Evolutionary conservation across 768 basidiomycete genomes (phyloP), one percentile per base, ranked within the genome.

Genomic region (Collybia mongolica): DNA sequence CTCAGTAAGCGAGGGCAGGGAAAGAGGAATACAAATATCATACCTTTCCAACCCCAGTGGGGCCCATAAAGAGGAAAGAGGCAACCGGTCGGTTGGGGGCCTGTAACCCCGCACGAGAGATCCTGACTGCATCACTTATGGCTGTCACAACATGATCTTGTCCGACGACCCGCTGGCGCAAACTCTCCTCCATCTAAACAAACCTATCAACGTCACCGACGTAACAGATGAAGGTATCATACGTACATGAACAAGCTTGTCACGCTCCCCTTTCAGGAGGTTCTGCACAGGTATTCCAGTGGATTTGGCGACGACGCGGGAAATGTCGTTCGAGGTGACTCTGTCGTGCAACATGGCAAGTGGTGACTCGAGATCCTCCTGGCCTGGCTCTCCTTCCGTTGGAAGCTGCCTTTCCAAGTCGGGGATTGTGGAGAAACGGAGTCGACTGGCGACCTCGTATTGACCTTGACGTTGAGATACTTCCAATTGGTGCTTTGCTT

Each of bases 201-300:
- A 24, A 22, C 24, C 7, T 26, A 9, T 39, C 12, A 51, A 9
- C 20, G 15, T 45, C 24, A 52, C 56, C 23, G 51, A 43, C 15
- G 7, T 39, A 12, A 17, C 15, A 29, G 3, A 15, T 36, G 11
- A 39, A 23, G 18, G 15, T 19, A 14, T 12, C 23, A 19, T 1
- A 76, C 86, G 48, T 57, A 92, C 91, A 70, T 93, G 86, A 7
- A 95, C 85, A 19, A 97, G 74, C 61, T 90, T 91, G 64, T 98
- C 91, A 55, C 87, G 74, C 66, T 98, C 93, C 3, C 93, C 93
- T 64, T 90, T 91, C 57, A 96, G 67, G 53, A 96, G 68, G 60
- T 87, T 93, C 66, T 90, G 83, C 1, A 95, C 92, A 0, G 93
- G 93, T 22, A 96, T 94, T 5, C 93, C 93, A 0, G 93, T 97